These are phyloP conservation scores for Dittrichia graveolens DNA, from an alignment of 129 eudicot species.

Conservation along the genomic window DNA sequence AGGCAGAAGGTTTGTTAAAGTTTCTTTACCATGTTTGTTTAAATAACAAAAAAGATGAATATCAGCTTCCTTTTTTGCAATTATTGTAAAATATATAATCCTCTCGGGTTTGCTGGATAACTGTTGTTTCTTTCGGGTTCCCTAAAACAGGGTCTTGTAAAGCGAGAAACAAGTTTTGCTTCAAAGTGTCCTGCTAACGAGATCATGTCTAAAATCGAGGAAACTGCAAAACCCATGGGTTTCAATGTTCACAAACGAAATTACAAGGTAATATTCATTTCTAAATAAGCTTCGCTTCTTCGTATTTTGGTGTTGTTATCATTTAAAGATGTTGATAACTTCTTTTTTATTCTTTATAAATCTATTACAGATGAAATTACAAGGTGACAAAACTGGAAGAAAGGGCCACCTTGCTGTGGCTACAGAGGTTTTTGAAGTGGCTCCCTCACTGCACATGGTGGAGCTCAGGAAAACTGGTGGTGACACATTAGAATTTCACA, in stretches of 20 bases:
- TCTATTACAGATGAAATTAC: constrained; percentile 67
- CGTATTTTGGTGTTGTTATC: no score
- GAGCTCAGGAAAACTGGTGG: constrained; percentile 90
- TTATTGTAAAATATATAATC: background rate
- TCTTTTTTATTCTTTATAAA: no score
- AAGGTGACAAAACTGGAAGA: constrained; percentile 89
- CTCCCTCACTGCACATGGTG: constrained; percentile 91
- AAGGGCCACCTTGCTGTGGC: constrained; percentile 95
- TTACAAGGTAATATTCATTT: constrained; percentile 61
- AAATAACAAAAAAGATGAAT: background rate
- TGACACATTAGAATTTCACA: constrained; percentile 92
- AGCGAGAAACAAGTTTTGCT: constrained; percentile 86
- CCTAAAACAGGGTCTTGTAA: constrained; percentile 53
- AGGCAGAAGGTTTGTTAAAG: constrained; percentile 59
- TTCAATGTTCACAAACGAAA: constrained; percentile 79
- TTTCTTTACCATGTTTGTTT: background rate
- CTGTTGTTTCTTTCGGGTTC: constrained; percentile 3
- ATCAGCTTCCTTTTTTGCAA: background rate
- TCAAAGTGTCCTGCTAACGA: constrained; percentile 79
- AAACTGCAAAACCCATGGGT: constrained; percentile 89
- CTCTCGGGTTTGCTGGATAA: background rate
- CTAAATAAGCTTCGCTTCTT: no score
- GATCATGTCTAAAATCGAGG: constrained; percentile 85
- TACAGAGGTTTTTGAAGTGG: constrained; percentile 96
- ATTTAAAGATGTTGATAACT: no score